These are phyloP conservation scores for Paramyrothecium roridum DNA, from an alignment of 2,329 filamentous ascomycete species.

Conservation along the genomic window DNA sequence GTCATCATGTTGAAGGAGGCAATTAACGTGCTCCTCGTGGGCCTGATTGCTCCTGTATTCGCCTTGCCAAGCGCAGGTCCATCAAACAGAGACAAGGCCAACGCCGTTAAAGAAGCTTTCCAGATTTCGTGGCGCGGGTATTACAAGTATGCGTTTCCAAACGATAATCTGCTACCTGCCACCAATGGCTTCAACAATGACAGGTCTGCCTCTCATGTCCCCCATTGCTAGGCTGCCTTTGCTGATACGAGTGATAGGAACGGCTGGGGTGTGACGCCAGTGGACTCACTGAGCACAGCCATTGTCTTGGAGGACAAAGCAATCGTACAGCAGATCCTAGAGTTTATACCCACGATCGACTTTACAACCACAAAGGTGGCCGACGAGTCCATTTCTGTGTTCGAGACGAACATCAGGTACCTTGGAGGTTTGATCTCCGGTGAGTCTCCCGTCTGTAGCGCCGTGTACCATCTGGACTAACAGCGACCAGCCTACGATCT, in stretches of 20 bases:
- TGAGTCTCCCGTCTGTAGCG: conserved; percentile 16
- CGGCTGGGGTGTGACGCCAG: conserved; percentile 79
- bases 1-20: background rate
- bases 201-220: conserved; percentile 45
- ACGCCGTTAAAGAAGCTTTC: conserved; percentile 67
- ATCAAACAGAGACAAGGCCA: conserved; percentile 26
- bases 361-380: conserved; percentile 54
- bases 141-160: conserved; percentile 69
- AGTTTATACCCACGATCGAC: conserved; percentile 68
- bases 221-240: conserved; percentile 62
- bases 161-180: conserved; percentile 71
- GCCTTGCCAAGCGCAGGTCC: background rate
- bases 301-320: conserved; percentile 69
- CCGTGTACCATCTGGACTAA: conserved; percentile 1
- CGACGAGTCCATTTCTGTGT: conserved; percentile 64
- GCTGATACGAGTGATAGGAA: conserved; percentile 49
- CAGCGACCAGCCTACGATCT: conserved; percentile 60
- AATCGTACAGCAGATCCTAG: conserved; percentile 68
- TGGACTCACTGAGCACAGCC: conserved; percentile 78
- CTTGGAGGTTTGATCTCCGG: conserved; percentile 77
- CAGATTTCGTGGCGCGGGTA: conserved; percentile 71
- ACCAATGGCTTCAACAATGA: conserved; percentile 65
- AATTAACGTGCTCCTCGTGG: background rate
- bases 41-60: background rate
- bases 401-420: conserved; percentile 90